A percentile compares a stretch with the other conserved stretches of the same genome.
These are phyloP conservation scores for Elaeis guineensis DNA, from an alignment of 176 grass and related monocot species.

Conservation along the genomic window DNA sequence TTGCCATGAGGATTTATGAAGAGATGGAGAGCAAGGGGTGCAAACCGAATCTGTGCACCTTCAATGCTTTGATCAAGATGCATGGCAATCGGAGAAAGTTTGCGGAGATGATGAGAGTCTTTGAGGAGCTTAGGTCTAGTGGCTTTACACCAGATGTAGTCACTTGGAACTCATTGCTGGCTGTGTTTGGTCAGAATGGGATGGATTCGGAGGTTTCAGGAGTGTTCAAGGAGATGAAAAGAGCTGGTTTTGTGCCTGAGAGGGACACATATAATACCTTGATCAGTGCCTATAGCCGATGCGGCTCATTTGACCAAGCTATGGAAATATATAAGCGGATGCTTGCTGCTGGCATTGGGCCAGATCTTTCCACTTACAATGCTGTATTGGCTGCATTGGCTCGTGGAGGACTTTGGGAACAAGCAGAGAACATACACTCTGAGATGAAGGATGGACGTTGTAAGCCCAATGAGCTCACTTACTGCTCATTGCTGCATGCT, in stretches of 20 bases:
- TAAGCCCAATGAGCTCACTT: conserved; percentile 73
- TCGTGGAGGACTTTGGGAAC: conserved; percentile 57
- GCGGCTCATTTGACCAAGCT: conserved; percentile 72
- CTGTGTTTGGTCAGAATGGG: conserved; percentile 87
- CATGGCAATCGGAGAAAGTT: conserved; percentile 74
- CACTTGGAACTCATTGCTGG: conserved; percentile 80
- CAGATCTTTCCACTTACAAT: conserved; percentile 77
- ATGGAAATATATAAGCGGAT: conserved; percentile 94
- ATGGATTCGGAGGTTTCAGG: conserved; percentile 62
- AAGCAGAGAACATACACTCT: conserved; percentile 59
- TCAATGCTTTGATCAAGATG: conserved; percentile 80
- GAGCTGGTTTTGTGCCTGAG: conserved; percentile 77
- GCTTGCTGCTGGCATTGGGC: conserved; percentile 63
- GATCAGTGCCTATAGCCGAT: conserved; percentile 88
- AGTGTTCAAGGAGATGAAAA: conserved; percentile 95
- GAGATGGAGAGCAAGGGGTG: conserved; percentile 64
- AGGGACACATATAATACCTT: conserved; percentile 84
- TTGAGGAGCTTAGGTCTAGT: conserved; percentile 59
- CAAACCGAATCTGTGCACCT: conserved; percentile 78
- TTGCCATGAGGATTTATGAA: conserved; percentile 39
- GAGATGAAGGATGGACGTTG: conserved; percentile 75
- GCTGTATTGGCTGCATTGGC: conserved; percentile 73
- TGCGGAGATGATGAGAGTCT: conserved; percentile 68
- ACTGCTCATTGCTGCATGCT: conserved; percentile 86
- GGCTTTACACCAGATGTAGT: conserved; percentile 58